A percentile compares a stretch with the other conserved stretches of the same genome.
These are phyloP conservation scores for Eimeria praecox DNA, from an alignment of 169 alveolate genomes.

Conservation along the genomic window DNA sequence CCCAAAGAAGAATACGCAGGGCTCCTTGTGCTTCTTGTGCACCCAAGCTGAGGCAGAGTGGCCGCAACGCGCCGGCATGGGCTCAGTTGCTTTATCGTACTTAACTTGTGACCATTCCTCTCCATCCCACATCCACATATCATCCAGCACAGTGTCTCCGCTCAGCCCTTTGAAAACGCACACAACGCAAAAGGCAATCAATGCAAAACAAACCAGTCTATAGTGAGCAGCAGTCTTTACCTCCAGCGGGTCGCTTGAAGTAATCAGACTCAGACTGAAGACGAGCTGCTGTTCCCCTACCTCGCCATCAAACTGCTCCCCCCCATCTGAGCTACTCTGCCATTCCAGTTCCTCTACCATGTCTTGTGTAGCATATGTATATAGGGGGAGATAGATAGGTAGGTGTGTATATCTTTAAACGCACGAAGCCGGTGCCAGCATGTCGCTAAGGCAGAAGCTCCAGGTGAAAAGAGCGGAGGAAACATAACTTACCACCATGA, in stretches of 20 bases:
- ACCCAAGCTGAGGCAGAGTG: conserved; percentile 74
- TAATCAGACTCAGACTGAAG: background rate
- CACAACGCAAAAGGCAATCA: conserved; percentile 6
- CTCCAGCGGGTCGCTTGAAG: background rate
- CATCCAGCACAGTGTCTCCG: conserved; percentile 66
- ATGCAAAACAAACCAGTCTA: background rate
- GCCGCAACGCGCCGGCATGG: conserved; percentile 75
- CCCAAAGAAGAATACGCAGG: conserved; percentile 77
- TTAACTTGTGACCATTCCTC: conserved; percentile 64
- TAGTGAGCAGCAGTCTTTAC: background rate
- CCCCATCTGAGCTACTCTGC: background rate
- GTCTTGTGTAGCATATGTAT: background rate
- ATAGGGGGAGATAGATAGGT: too few relatives aligned
- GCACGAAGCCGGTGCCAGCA: too few relatives aligned
- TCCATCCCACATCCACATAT: conserved; percentile 78
- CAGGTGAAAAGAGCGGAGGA: background rate
- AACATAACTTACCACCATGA: conserved; percentile 56
- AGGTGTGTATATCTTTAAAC: too few relatives aligned
- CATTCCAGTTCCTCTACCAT: background rate
- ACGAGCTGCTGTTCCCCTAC: background rate
- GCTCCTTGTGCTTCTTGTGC: conserved; percentile 73
- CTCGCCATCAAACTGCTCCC: background rate
- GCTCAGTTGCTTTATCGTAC: conserved; percentile 37
- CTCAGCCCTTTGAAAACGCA: conserved; percentile 8
- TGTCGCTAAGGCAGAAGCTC: background rate